These are phyloP conservation scores for Pseudogymnoascus sp. DNA, from an alignment of 2,329 filamentous ascomycete genomes.

Conservation along the genomic window DNA sequence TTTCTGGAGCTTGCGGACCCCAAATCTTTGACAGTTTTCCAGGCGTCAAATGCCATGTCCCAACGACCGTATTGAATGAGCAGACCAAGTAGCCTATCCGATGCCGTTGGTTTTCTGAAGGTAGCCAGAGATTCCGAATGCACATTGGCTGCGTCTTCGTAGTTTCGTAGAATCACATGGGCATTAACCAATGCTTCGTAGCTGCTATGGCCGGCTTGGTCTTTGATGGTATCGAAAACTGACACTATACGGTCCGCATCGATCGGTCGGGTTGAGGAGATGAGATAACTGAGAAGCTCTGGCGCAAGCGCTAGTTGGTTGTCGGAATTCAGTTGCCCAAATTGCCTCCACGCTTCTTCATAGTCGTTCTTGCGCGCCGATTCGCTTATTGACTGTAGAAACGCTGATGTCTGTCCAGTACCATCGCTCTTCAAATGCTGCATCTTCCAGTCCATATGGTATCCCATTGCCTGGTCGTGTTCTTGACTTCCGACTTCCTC, in stretches of 20 bases:
- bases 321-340: slow-evolving; percentile 18
- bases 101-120: neutral
- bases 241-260: slow-evolving; percentile 35
- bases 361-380: slow-evolving; percentile 16
- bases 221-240: slow-evolving; percentile 34
- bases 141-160: slow-evolving; percentile 28
- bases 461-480: slow-evolving; percentile 11
- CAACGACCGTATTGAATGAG: slow-evolving; percentile 16
- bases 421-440: neutral
- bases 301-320: slow-evolving; percentile 18
- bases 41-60: slow-evolving; percentile 17
- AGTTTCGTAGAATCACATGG: slow-evolving; percentile 33
- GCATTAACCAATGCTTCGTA: slow-evolving; percentile 38
- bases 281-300: slow-evolving; percentile 30
- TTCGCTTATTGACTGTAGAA: neutral
- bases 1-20: neutral
- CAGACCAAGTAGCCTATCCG: slow-evolving; percentile 17
- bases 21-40: slow-evolving; percentile 11
- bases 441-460: neutral
- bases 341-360: slow-evolving; percentile 36
- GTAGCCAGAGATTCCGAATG: slow-evolving; percentile 13
- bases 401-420: neutral
- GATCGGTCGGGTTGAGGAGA: slow-evolving; percentile 28
- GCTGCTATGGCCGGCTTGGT: slow-evolving; percentile 32
- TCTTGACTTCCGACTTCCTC: slow-evolving; percentile 10